phyloP scores from a whole-genome alignment of 441 rosid species.

The Codiaeum variegatum region DNA sequence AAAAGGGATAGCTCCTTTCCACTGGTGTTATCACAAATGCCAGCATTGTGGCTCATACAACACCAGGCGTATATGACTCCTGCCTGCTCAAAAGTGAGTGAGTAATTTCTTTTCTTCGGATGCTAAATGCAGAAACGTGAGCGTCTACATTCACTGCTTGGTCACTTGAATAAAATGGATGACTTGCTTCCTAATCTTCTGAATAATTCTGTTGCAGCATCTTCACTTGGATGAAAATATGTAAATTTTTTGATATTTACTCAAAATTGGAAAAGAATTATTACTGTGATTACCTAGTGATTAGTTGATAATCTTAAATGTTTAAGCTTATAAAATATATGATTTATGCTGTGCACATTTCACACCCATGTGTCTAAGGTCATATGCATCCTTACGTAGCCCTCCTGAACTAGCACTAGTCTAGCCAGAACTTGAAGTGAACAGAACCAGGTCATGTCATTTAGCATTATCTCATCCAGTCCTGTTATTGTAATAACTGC shows the following conservation, averaged over 20 bases:
- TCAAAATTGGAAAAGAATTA: background rate
- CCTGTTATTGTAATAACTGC: background rate
- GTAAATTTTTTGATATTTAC: background rate
- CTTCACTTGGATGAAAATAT: background rate
- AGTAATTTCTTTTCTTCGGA: conserved; percentile 13
- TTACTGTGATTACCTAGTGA: background rate
- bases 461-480: background rate
- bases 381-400: background rate
- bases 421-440: background rate
- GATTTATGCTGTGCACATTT: background rate
- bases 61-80: conserved; percentile 50
- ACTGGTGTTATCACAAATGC: conserved; percentile 86
- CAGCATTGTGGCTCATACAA: conserved; percentile 68
- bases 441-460: background rate
- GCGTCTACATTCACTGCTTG: conserved; percentile 2
- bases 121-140: background rate
- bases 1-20: conserved; percentile 64
- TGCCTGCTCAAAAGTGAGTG: conserved; percentile 14
- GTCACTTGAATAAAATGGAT: conserved; percentile 12
- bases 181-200: background rate
- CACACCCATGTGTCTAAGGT: background rate
- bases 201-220: conserved; percentile 6
- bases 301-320: background rate
- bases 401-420: background rate
- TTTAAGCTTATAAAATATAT: background rate